These are phyloP conservation scores for Rhynchosporium agropyri DNA, from an alignment of 2,329 filamentous ascomycete genomes.

Conservation along the genomic window DNA sequence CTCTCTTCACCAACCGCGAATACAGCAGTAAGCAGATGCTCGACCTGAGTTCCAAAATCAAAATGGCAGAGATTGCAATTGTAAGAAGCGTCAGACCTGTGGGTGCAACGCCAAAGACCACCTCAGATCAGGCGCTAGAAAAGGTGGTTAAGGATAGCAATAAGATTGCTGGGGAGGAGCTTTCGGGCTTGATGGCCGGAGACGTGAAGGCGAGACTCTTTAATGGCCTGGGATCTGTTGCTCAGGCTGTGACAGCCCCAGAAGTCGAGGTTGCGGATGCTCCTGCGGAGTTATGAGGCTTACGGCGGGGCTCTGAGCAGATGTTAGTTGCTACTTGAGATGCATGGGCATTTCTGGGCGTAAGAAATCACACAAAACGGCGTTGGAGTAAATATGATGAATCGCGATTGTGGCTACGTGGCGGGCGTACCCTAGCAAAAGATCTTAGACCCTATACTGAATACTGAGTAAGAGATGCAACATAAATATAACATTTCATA, in stretches of 20 bases:
- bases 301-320: constrained; percentile 1
- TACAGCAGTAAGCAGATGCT: constrained; percentile 91
- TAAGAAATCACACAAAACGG: constrained; percentile 26
- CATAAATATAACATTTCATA: neutral
- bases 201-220: constrained; percentile 56
- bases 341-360: constrained; percentile 30
- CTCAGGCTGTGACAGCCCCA: constrained; percentile 17
- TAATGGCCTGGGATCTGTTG: constrained; percentile 39
- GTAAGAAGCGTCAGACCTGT: constrained; percentile 42
- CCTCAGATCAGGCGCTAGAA: constrained; percentile 52
- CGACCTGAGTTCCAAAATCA: constrained; percentile 82
- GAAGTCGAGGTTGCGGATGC: constrained; percentile 12
- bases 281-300: constrained; percentile 16
- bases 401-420: constrained; percentile 23
- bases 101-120: constrained; percentile 26
- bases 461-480: neutral
- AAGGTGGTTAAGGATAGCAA: constrained; percentile 59
- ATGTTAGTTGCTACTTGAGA: neutral
- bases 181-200: constrained; percentile 45
- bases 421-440: constrained; percentile 3
- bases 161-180: constrained; percentile 59
- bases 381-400: constrained; percentile 28
- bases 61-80: constrained; percentile 57
- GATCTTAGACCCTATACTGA: constrained; percentile 18
- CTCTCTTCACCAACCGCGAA: constrained; percentile 88